Base-by-base conservation (phyloP, 2,329 filamentous ascomycete species). In the Diaporthe aspalathi region DNA sequence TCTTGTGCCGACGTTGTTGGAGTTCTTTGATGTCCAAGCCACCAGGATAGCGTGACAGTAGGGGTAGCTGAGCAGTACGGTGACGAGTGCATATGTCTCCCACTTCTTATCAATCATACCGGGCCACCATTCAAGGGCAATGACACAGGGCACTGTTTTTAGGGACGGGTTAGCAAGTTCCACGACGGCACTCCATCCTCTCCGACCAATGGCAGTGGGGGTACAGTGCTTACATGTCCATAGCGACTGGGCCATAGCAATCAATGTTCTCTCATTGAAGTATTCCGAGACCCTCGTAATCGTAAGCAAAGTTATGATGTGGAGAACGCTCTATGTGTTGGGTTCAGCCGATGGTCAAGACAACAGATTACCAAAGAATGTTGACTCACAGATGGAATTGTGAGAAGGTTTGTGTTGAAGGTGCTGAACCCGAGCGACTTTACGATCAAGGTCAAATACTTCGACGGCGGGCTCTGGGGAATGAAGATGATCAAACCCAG, bases 21-120 rank as follows among this genome's bases (percentile, higher is more conserved):
- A 84, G 74, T 91, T 91, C 68, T 85, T 84, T 4, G 86, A 88
- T 1, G 84, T 87, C 83, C 88, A 88, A 0, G 86, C 89, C 0
- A 90, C 89, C 2, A 89, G 79, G 38, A 91, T 87, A 0, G 89
- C 88, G 75, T 91, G 85, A 73, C 82, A 86, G 75, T 90, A 90
- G 0, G 88, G 88, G 70, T 89, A 88, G 0, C 84, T 85, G 1
- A 88, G 78, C 0, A 89, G 76, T 0, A 85, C 79, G 0, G 83
- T 86, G 8, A 87, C 80, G 0, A 89, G 76, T 0, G 82, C 84
- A 72, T 86, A 90, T 0, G 85, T 87, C 0, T 82, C 81, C 88
- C 88, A 89, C 3, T 80, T 76, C 57, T 84, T 81, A 4, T 77
- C 74, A 73, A 83, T 79, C 1, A 81, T 74, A 2, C 82, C 82